Evolutionary conservation across 306 rosid genomes (phyloP).

Genomic region (Mucuna pruriens): DNA sequence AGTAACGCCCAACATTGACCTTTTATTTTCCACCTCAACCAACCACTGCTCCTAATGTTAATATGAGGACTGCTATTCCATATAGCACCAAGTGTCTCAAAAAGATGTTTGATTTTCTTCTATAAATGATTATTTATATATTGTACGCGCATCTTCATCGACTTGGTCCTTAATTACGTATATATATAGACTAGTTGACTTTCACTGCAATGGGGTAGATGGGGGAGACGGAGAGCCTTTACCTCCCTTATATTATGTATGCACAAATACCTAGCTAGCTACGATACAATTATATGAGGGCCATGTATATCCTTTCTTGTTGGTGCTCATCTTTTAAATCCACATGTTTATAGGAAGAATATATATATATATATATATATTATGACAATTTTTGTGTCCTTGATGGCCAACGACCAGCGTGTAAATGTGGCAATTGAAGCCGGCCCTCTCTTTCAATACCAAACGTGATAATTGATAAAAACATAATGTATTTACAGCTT

Average conservation of each 20-base stretch:
- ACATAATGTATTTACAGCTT: too few species aligned
- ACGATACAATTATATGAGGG: background rate
- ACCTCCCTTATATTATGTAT: background rate
- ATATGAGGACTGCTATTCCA: background rate
- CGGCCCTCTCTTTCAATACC: too few species aligned
- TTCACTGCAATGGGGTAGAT: conserved; percentile 16
- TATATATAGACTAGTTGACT: conserved; percentile 15
- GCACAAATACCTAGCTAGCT: background rate
- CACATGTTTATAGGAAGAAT: background rate
- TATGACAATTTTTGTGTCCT: background rate
- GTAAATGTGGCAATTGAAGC: conserved; percentile 23
- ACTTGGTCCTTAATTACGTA: background rate
- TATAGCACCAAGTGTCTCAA: background rate
- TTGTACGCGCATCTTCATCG: background rate
- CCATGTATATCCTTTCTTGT: conserved; percentile 6
- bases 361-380: background rate
- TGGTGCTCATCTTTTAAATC: background rate
- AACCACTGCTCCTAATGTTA: conserved; percentile 8
- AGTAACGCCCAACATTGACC: conserved; percentile 30
- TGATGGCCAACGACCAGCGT: background rate
- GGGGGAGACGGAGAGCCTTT: background rate
- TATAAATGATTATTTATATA: background rate
- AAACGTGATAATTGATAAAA: too few species aligned
- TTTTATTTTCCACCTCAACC: background rate
- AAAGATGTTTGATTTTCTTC: conserved; percentile 5